Evolutionary conservation across 768 basidiomycete genomes (phyloP).

Genomic region (Galerina marginata): DNA sequence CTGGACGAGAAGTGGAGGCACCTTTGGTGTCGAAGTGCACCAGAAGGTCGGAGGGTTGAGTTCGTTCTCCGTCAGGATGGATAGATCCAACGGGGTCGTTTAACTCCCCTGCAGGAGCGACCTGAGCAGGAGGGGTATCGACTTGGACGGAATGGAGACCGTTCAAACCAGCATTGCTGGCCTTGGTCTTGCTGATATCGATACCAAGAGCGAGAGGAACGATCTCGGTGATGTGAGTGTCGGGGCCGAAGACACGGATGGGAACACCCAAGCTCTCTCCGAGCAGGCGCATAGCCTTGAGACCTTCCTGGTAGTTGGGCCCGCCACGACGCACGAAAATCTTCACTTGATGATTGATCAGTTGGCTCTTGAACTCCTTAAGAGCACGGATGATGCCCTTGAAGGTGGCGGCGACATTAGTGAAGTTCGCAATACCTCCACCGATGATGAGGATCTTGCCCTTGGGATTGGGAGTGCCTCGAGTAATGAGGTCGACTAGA

Average conservation of each 20-base stretch:
- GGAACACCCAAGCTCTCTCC: constrained; percentile 97
- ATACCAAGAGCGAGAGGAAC: constrained; percentile 97
- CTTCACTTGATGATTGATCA: constrained; percentile 85
- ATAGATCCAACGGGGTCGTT: constrained; percentile 68
- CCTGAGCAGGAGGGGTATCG: constrained; percentile 44
- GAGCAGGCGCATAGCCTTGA: constrained; percentile 98
- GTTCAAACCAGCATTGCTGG: constrained; percentile 30
- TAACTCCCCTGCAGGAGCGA: constrained; percentile 43
- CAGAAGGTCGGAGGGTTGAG: constrained; percentile 87
- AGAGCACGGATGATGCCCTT: constrained; percentile 99
- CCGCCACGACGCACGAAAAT: constrained; percentile 99
- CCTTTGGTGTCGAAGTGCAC: constrained; percentile 77
- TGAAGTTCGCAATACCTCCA: constrained; percentile 99
- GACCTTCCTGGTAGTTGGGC: constrained; percentile 97
- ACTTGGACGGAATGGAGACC: constrained; percentile 43
- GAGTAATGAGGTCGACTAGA: constrained; percentile 90
- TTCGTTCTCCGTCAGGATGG: constrained; percentile 78
- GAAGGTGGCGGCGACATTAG: constrained; percentile 98
- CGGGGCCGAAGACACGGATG: constrained; percentile 96
- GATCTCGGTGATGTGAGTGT: constrained; percentile 98
- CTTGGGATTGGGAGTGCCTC: constrained; percentile 78
- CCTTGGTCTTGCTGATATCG: constrained; percentile 52
- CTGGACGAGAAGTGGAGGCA: constrained; percentile 58
- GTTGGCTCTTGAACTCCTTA: constrained; percentile 87
- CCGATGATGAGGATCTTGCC: constrained; percentile 99